Evolutionary conservation across 345 rosid species (phyloP), one percentile per base, ranked within the genome.

Genomic region (Eucalyptus paniculata): DNA sequence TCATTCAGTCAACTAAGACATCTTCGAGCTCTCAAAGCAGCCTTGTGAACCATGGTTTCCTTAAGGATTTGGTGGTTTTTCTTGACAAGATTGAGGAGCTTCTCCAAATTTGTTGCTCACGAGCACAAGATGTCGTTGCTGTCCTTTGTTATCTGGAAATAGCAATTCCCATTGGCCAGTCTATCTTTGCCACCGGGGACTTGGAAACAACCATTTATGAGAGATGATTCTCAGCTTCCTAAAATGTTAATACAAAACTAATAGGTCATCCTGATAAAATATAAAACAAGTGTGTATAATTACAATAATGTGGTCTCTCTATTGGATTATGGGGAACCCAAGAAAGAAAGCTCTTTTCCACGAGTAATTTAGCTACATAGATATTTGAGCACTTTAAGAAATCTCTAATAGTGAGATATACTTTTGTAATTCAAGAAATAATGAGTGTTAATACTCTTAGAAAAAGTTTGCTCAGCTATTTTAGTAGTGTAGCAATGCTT

Each of bases 51-150:
- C 99, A 96, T 96, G 47, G 97, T 96, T 90, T 97, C 96, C 89
- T 96, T 96, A 95, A 95, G 99, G 89, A 97, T 96, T 90, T 96
- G 97, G 90, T 95, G 98, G 94, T 97, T 97, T 96, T 95, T 96
- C 92, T 95, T 97, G 23, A 98, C 99, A 58, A 96, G 99, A 93
- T 98, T 96, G 49, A 98, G 96, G 91, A 98, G 94, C 93, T 95
- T 97, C 95, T 98, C 53, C 53, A 50, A 50, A 50, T 16, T 50
- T 50, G 19, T 50, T 2, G 3, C 53, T 50, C 53, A 50, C 19
- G 53, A 50, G 53, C 21, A 6, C 53, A 98, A 97, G 88, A 98
- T 93, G 92, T 95, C 99, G 62, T 96, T 97, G 94, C 96, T 95
- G 90, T 97, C 99, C 94, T 95, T 93, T 53, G 93, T 94, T 23